Percentiles rank a stretch among this genome's conserved stretches.
Evolutionary conservation across 495 filamentous ascomycete genomes (phyloP).

Genomic region (Tuber microsphaerosporum): DNA sequence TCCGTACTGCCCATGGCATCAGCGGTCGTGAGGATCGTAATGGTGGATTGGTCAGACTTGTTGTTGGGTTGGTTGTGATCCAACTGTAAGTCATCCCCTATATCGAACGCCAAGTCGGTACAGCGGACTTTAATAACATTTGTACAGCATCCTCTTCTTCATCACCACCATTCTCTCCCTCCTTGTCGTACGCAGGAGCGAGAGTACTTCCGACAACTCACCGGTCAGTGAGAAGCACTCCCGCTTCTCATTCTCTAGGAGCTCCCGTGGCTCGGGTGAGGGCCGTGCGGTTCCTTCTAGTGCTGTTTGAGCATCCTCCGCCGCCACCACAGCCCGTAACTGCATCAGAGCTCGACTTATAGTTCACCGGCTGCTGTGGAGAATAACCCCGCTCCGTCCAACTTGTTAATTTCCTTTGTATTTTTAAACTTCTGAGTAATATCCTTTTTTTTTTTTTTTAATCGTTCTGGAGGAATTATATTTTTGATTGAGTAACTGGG

Average conservation of each 20-base stretch:
- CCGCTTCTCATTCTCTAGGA: constrained; percentile 11
- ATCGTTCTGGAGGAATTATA: neutral
- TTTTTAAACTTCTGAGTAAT: neutral
- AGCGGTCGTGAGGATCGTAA: constrained; percentile 3
- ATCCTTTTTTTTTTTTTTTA: neutral
- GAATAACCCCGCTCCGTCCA: neutral
- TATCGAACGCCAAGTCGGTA: neutral
- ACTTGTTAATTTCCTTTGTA: neutral
- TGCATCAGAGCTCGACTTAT: neutral
- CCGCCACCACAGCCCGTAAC: neutral
- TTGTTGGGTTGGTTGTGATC: constrained; percentile 10
- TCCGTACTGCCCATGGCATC: constrained; percentile 10
- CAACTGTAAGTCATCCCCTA: constrained; percentile 17
- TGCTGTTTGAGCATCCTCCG: neutral
- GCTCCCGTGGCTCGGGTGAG: constrained; percentile 6
- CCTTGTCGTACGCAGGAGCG: constrained; percentile 11
- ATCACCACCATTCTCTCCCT: constrained; percentile 17
- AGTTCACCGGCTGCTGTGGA: neutral
- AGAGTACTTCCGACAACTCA: neutral
- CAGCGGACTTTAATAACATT: neutral
- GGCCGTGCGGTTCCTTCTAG: neutral
- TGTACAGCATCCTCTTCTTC: constrained; percentile 24
- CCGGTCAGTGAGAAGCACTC: neutral
- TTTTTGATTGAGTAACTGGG: neutral
- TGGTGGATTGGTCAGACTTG: constrained; percentile 20